These are phyloP conservation scores for Otatea glauca DNA, from an alignment of 176 grass and related monocot genomes.

Conservation along the genomic window DNA sequence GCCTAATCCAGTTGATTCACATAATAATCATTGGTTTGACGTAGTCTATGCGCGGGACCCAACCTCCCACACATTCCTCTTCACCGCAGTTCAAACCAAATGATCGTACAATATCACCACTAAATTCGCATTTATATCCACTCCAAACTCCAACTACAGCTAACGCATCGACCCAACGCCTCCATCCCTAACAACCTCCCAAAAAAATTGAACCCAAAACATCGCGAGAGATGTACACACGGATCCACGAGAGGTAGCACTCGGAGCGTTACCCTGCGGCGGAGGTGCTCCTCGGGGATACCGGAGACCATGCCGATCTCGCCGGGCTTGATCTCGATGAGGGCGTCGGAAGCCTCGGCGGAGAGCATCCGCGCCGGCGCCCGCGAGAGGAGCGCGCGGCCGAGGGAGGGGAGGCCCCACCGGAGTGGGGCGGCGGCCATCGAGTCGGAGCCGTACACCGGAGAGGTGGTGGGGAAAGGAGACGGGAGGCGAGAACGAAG, in stretches of 20 bases:
- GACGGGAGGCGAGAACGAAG: background rate
- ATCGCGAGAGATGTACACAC: background rate
- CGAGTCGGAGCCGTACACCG: conserved; percentile 39
- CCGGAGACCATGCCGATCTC: conserved; percentile 97
- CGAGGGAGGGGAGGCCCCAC: conserved; percentile 55
- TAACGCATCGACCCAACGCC: background rate
- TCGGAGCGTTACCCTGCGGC: conserved; percentile 54
- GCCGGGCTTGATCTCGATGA: conserved; percentile 80
- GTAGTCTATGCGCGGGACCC: background rate
- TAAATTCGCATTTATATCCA: background rate
- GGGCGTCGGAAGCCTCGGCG: conserved; percentile 54
- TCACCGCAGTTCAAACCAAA: conserved; percentile 7
- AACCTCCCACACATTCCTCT: conserved; percentile 19
- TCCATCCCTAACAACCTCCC: background rate
- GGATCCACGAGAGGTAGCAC: conserved; percentile 21
- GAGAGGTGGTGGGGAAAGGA: background rate
- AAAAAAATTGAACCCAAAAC: background rate
- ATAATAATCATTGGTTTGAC: background rate
- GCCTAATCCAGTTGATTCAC: background rate
- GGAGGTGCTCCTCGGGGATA: conserved; percentile 86
- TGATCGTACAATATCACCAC: background rate
- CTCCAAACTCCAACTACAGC: background rate
- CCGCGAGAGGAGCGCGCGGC: conserved; percentile 48
- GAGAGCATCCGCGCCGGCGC: conserved; percentile 59
- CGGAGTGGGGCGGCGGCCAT: conserved; percentile 85